Evolutionary conservation across 768 basidiomycete genomes (phyloP), one percentile per base, ranked within the genome.

Genomic region (Mycena leptocephala): DNA sequence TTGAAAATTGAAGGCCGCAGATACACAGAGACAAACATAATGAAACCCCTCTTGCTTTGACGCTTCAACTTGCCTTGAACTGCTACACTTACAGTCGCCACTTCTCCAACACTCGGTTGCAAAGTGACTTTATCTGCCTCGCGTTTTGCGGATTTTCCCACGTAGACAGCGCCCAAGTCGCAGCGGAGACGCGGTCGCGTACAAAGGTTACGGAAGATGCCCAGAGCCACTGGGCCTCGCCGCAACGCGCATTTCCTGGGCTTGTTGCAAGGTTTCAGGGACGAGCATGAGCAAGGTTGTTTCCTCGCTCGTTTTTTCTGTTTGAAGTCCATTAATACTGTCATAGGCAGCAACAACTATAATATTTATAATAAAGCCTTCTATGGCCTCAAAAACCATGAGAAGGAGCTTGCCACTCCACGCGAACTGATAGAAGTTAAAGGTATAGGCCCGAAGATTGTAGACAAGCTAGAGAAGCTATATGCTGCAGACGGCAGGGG

Each of bases 351-450:
- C 32, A 69, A 65, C 14, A 26, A 26, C n/a, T 66, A 72, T 11
- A 0, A 26, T 4, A 11, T 65, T 11, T 77, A 74, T n/a, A 69
- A 48, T 16, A 73, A 66, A 59, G 76, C 76, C 28, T n/a, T 70
- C 4, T 51, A 77, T 0, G 20, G 46, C 28, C 67, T 74, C 3
- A 58, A 66, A 46, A 14, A 5, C 1, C 16, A 3, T 0, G 59
- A 41, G 1, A 73, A 65, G 48, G 67, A 77, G 37, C 70, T 20
- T 41, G 13, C 68, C 28, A 70, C 67, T 9, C 67, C 68, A 0
- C 24, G 39, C 7, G 67, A 74, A 3, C 72, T 77, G 0, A 26
- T 70, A 55, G 55, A 24, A 8, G 68, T 77, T 18, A 48, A 58
- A 9, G 26, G 14, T 0, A 73, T 74, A 16, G 76, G 76, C 13